Percentiles rank a stretch among this genome's conserved stretches.
Conservation (phyloP, 805 yeast genomes). For the Saccharomycopsis vini region DNA sequence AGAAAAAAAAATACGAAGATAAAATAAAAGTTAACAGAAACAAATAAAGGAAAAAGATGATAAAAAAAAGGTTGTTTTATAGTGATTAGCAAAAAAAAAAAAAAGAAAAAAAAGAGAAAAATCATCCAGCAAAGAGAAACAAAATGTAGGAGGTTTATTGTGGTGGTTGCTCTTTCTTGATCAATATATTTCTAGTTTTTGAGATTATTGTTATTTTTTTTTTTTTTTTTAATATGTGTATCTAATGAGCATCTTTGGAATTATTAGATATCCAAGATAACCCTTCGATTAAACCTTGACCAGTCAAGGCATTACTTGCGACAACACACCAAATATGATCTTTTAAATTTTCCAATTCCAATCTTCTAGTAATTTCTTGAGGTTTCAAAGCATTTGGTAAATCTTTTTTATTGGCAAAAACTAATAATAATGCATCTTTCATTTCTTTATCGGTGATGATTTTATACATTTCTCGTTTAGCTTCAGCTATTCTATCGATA, state of each 20-base stretch:
- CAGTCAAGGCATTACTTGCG: conserved; percentile 83
- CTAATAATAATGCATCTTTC: conserved; percentile 67
- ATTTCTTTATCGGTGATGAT: conserved; percentile 79
- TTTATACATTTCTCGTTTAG: conserved; percentile 66
- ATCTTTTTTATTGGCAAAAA: conserved; percentile 87
- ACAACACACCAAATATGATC: conserved; percentile 85
- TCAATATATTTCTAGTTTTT: neutral
- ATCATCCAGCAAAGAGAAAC: too few relatives aligned
- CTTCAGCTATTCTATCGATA: conserved; percentile 59
- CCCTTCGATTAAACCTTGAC: conserved; percentile 84
- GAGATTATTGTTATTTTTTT: neutral
- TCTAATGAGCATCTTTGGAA: conserved; percentile 26
- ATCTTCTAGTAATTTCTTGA: conserved; percentile 65
- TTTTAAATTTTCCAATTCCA: conserved; percentile 51
- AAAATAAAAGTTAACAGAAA: neutral
- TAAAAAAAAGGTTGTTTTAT: neutral
- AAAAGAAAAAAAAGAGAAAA: neutral
- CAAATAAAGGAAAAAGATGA: neutral
- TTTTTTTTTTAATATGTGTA: neutral
- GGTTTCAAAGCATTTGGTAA: conserved; percentile 64
- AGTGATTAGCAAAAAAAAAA: neutral
- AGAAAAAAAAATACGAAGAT: neutral
- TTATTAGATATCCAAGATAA: conserved; percentile 77
- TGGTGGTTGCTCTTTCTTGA: neutral
- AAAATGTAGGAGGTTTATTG: too few relatives aligned